Evolutionary conservation across 306 rosid genomes (phyloP), one percentile per base, ranked within the genome.

Genomic region (Lotus japonicus): DNA sequence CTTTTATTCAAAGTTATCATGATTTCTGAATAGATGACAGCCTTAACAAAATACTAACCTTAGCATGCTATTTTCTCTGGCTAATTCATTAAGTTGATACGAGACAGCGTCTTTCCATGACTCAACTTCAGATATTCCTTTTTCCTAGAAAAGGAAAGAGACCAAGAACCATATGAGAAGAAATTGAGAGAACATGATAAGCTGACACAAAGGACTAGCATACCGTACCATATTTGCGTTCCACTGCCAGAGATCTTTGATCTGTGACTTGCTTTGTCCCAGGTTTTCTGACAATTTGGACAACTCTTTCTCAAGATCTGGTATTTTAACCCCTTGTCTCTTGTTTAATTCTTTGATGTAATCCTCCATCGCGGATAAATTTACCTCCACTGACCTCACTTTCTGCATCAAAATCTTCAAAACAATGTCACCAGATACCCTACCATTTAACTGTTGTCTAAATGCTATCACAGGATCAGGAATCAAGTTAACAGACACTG

Each of bases 401-500:
- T 89, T 92, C 81, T 92, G 92, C 95, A 89, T 87, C 89, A 92
- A 83, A 79, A 92, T 92, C 91, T 84, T 92, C 71, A 92, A 84
- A 49, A 92, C 92, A 61, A 87, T 84, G 76, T 92, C 98, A 35
- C 98, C 83, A 9, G 92, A 83, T 56, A 89, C 64, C 84, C 96
- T 87, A 64, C 98, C 95, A 68, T 82, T 87, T 14, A 81, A 71
- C 72, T 89, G 94, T 41, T 89, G 89, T 68, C 92, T 82, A 13
- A 83, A 79, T 50, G 84, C 91, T 18, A 64, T 64, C 44, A 87
- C 87, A 53, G 94, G 92, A 68, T 92, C 88, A 11, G 88, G 90
- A 70, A 82, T 26, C 80, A 79, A 69, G 72, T 59, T 81, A 36
- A 64, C 70, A 15, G 21, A 56, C 33, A 8, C 38, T 1, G 87